Evolutionary conservation across 257 asterid species (phyloP), one percentile per base, ranked within the genome.

Genomic region (Capsicum chinense): DNA sequence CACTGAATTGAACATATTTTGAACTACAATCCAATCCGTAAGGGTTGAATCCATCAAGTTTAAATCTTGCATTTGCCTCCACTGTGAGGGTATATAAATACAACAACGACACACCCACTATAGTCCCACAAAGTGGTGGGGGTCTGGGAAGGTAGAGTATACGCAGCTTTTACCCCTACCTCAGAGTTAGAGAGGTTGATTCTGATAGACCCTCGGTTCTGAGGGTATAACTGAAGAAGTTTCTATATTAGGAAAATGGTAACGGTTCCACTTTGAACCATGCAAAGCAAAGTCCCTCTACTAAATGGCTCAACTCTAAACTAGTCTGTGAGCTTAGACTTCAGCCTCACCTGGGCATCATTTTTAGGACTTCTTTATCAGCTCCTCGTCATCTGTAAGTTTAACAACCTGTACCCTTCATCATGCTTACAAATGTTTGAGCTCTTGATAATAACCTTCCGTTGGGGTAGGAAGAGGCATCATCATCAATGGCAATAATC

Each of bases 191-290:
- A 39, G 42, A 39, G 42, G 42, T 39, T 39, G 42, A 0, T 39
- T 39, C 42, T 5, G 42, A 39, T 39, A 39, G 42, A 39, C 42
- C 42, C 42, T 39, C 42, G 42, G 42, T 4, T 39, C 5, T 39
- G 42, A 39, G 42, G 42, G 42, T 39, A 39, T 39, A 39, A 71
- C 60, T 21, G 21, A 50, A 50, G 44, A 50, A 26, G 47, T 74
- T 54, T 76, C 44, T 76, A 15, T 76, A 54, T 76, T 54, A 52
- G 59, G 81, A 52, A 13, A 76, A 76, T 76, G 26, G 8, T 52
- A 35, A 52, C 5, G 5, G 33, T 1, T 54, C 48, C 48, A 76
- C 64, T 7, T 52, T 50, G 48, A 76, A 52, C 14, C 12, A 26
- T 76, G 8, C 17, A 26, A 52, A 52, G 54, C n/a, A 2, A 26